Conservation (phyloP, 2,329 filamentous ascomycete species). For the Microcyclosporella mali region DNA sequence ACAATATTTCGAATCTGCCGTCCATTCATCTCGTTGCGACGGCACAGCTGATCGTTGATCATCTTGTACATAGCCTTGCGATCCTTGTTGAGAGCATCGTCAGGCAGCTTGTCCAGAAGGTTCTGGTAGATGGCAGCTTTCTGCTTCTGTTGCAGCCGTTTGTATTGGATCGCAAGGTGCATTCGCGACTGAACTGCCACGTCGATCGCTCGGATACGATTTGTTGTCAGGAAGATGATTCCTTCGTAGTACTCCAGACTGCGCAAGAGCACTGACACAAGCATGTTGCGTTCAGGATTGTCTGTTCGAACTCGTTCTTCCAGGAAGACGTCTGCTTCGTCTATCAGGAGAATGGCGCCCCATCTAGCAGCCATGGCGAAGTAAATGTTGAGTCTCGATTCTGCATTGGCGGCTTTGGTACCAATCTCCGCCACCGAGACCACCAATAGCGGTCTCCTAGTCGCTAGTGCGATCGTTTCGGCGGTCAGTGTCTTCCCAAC, state of each 20-base stretch:
- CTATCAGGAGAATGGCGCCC: slow-evolving; percentile 11
- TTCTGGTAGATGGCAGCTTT: slow-evolving; percentile 4
- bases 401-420: neutral
- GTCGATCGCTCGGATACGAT: slow-evolving; percentile 8
- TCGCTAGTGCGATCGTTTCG: slow-evolving; percentile 28
- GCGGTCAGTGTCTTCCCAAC: slow-evolving; percentile 38
- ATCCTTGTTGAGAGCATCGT: neutral
- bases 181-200: slow-evolving; percentile 9
- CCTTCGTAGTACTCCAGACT: slow-evolving; percentile 3
- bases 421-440: slow-evolving; percentile 12
- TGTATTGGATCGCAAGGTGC: slow-evolving; percentile 8
- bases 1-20: slow-evolving; percentile 5
- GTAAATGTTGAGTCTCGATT: slow-evolving; percentile 1
- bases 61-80: neutral
- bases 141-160: neutral
- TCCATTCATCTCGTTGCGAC: slow-evolving; percentile 1
- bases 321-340: slow-evolving; percentile 61
- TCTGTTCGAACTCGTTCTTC: slow-evolving; percentile 67
- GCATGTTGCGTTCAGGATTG: slow-evolving; percentile 72
- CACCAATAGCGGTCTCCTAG: slow-evolving; percentile 39
- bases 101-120: neutral
- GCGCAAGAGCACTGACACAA: slow-evolving; percentile 56
- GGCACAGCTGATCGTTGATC: neutral
- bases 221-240: slow-evolving; percentile 11
- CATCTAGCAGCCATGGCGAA: slow-evolving; percentile 9